Evolutionary conservation across 2,329 filamentous ascomycete species (phyloP).

Genomic region (Botrytis pseudocinerea): DNA sequence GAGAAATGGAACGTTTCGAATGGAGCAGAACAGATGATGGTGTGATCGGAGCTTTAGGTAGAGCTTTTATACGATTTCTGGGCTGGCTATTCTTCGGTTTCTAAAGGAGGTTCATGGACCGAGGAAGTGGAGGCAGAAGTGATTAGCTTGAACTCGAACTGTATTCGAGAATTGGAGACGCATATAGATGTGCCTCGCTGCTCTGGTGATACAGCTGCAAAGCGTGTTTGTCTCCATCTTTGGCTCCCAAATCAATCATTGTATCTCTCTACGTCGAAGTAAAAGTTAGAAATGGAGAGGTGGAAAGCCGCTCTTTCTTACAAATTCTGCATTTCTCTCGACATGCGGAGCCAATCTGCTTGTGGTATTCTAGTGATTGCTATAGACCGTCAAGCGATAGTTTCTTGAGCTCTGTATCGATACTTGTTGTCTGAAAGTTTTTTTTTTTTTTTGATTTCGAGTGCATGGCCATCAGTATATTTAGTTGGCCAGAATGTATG

Average conservation of each 20-base stretch:
- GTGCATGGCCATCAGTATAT: not conserved
- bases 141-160: not conserved
- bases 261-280: not conserved
- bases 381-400: not conserved
- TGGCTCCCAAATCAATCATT: not conserved
- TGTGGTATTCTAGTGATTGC: not conserved
- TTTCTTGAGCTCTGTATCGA: no score
- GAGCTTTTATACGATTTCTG: not conserved
- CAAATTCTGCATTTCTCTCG: not conserved
- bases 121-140: not conserved
- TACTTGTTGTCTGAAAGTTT: not conserved
- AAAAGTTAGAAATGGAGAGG: not conserved
- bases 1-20: not conserved
- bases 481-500: not conserved
- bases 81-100: not conserved
- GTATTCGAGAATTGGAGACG: not conserved
- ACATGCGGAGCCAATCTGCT: no score
- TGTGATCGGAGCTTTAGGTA: conserved; percentile 3
- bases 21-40: not conserved
- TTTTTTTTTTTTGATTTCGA: not conserved
- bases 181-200: not conserved
- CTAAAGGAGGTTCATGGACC: not conserved
- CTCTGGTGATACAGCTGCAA: not conserved
- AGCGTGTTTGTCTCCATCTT: not conserved
- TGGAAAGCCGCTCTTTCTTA: not conserved